A percentile compares a stretch with the other conserved stretches of the same genome.
These are phyloP conservation scores for Thelephora ganbajun DNA, from an alignment of 768 basidiomycete species.

Conservation along the genomic window DNA sequence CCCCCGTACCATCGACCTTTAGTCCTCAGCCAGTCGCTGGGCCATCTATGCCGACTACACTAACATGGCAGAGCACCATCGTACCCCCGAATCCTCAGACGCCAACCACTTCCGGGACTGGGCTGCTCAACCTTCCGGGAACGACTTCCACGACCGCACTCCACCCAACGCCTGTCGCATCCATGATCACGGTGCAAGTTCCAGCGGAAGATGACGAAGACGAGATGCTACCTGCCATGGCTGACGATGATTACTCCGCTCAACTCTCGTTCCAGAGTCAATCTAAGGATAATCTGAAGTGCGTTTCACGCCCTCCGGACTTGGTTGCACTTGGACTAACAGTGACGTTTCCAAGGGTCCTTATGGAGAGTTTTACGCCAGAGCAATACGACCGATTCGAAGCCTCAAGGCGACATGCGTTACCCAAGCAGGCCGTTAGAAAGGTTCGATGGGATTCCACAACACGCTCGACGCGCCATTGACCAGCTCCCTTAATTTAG, in stretches of 20 bases:
- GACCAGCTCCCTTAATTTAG: conserved; percentile 41
- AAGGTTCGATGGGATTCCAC: conserved; percentile 32
- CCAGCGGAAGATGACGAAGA: conserved; percentile 46
- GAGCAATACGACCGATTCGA: conserved; percentile 84
- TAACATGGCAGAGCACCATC: not conserved
- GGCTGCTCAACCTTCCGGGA: conserved; percentile 2
- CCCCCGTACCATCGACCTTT: conserved; percentile 6
- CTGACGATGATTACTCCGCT: conserved; percentile 79
- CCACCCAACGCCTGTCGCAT: conserved; percentile 1
- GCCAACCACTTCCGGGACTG: conserved; percentile 3
- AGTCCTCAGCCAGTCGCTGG: conserved; percentile 5
- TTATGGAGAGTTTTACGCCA: conserved; percentile 79
- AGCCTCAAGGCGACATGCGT: conserved; percentile 69
- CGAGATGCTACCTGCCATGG: conserved; percentile 72
- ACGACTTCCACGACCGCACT: not conserved
- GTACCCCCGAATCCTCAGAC: not conserved
- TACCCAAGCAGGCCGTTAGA: conserved; percentile 72
- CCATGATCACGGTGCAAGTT: conserved; percentile 8
- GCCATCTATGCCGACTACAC: not conserved
- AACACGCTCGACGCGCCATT: not conserved
- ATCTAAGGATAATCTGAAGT: conserved; percentile 83
- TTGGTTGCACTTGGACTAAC: conserved; percentile 5
- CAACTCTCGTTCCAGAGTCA: conserved; percentile 77
- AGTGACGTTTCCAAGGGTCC: conserved; percentile 35
- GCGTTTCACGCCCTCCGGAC: conserved; percentile 8